These are phyloP conservation scores for Deuterostichococcus epilithicus DNA, from an alignment of 139 green algal genomes.

Conservation along the genomic window DNA sequence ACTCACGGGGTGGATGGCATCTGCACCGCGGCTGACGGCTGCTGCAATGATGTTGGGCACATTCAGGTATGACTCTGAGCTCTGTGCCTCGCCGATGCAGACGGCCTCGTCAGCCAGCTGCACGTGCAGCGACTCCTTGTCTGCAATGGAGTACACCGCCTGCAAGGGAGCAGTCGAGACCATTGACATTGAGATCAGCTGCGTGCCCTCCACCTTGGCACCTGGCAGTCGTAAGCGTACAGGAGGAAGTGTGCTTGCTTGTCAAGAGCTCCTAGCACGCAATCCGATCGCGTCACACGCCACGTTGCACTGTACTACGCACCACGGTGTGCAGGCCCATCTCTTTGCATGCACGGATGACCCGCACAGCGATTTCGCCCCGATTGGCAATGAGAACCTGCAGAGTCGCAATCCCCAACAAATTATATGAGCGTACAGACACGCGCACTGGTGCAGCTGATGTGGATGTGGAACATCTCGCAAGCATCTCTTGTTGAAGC, in stretches of 20 bases:
- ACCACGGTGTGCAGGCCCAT: conserved; percentile 79
- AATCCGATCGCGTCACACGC: no score
- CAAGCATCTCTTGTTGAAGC: no score
- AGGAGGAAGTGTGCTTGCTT: no score
- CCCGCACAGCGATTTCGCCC: conserved; percentile 89
- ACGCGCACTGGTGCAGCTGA: no score
- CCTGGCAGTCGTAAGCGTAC: neutral
- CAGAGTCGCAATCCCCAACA: conserved; percentile 20
- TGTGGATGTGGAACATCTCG: no score
- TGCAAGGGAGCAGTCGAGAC: neutral
- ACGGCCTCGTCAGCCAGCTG: conserved; percentile 92
- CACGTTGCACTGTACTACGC: no score
- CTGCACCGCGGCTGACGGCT: conserved; percentile 74
- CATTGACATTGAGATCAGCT: no score
- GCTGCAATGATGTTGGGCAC: conserved; percentile 92
- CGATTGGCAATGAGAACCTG: conserved; percentile 90
- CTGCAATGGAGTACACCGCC: conserved; percentile 86
- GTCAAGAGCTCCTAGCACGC: no score
- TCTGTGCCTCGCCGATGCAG: conserved; percentile 86
- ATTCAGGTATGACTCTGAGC: conserved; percentile 87
- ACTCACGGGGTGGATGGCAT: conserved; percentile 89
- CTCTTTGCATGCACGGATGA: conserved; percentile 92
- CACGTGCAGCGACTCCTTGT: conserved; percentile 84
- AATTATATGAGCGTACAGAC: no score
- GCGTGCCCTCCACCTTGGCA: no score